phyloP scores from a whole-genome alignment of 2,329 filamentous ascomycete species.

The Fusarium mundagurra region DNA sequence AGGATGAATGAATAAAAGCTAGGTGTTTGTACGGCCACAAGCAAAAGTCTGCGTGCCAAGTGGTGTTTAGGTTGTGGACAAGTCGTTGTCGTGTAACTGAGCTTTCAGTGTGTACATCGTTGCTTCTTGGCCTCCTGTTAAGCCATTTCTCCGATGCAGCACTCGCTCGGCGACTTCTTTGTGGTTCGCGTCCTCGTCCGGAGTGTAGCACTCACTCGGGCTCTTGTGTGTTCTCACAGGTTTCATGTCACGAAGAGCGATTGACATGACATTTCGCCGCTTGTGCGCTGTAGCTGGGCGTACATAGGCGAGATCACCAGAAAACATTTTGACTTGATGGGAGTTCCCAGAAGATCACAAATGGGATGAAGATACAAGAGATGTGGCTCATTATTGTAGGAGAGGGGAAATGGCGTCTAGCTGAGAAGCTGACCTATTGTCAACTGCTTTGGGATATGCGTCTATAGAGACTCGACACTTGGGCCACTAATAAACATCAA shows the following conservation, averaged over 20 bases:
- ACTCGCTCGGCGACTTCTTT: background rate
- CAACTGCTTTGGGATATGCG: constrained; percentile 23
- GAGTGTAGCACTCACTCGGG: background rate
- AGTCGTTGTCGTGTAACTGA: background rate
- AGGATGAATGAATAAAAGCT: background rate
- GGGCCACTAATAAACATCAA: background rate
- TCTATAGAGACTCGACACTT: constrained; percentile 7
- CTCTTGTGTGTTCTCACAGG: background rate
- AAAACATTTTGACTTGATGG: constrained; percentile 40
- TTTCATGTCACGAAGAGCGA: constrained; percentile 29
- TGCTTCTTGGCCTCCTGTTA: background rate
- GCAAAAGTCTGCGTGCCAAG: background rate
- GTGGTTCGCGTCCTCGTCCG: background rate
- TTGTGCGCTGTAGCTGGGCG: constrained; percentile 4
- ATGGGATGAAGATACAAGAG: background rate
- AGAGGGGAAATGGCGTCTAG: background rate
- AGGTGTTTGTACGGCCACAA: background rate
- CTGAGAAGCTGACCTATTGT: constrained; percentile 30
- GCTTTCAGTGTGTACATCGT: background rate
- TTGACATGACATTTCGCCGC: background rate
- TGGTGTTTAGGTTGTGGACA: background rate
- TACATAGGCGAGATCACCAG: constrained; percentile 43
- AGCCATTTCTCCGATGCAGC: background rate
- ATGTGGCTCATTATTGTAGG: background rate
- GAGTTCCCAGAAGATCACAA: too few species aligned